A percentile compares a stretch with the other conserved stretches of the same genome.
phyloP scores from a whole-genome alignment of 2,329 filamentous ascomycete genomes.

The Elsinoe necatrix region DNA sequence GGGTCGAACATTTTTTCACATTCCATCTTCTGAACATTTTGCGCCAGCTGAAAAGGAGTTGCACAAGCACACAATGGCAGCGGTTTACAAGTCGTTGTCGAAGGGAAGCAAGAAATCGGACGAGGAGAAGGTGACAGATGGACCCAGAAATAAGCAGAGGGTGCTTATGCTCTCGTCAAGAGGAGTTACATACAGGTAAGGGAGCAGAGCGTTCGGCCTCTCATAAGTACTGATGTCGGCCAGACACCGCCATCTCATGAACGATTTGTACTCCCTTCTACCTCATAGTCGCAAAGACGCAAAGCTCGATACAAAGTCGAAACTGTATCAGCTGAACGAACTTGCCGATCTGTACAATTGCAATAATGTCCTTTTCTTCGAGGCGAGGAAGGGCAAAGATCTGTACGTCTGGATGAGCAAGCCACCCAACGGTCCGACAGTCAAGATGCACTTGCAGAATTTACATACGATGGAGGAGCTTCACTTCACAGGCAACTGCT shows the following conservation, averaged over 20 bases:
- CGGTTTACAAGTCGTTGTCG: constrained; percentile 50
- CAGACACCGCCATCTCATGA: constrained; percentile 87
- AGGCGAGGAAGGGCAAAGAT: constrained; percentile 89
- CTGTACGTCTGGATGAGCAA: constrained; percentile 91
- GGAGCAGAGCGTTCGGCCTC: background rate
- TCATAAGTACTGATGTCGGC: background rate
- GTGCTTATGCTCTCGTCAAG: constrained; percentile 86
- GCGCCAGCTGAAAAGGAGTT: background rate
- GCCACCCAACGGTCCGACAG: constrained; percentile 71
- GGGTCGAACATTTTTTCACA: background rate
- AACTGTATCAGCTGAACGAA: constrained; percentile 73
- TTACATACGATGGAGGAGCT: constrained; percentile 95
- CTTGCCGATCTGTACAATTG: constrained; percentile 74
- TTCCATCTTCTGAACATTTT: background rate
- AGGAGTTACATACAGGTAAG: constrained; percentile 79
- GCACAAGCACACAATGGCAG: constrained; percentile 37
- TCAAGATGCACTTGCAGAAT: constrained; percentile 66
- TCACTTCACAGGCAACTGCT: constrained; percentile 91
- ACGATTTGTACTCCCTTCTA: constrained; percentile 79
- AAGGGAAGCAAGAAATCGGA: constrained; percentile 28
- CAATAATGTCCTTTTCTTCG: constrained; percentile 92
- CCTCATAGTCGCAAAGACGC: constrained; percentile 90
- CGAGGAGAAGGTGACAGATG: constrained; percentile 22
- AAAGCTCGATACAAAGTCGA: constrained; percentile 93
- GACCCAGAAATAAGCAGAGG: constrained; percentile 43